Percentiles rank a stretch among this genome's conserved stretches.
Conservation (phyloP, 768 basidiomycete species). For the Boletus tomentosulus region DNA sequence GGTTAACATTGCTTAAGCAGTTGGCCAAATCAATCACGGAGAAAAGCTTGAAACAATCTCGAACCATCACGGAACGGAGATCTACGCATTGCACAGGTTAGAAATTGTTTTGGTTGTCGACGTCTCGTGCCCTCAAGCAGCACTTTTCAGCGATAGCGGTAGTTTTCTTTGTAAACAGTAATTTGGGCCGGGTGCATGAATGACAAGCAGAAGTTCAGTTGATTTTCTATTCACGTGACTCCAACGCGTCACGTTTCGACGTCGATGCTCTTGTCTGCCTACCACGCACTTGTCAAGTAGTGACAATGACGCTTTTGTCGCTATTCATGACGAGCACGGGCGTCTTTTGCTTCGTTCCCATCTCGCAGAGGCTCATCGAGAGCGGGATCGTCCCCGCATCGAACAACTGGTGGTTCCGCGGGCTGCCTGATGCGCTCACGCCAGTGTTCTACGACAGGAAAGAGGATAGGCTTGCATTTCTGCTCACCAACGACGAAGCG, state of each 20-base stretch:
- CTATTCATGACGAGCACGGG: constrained; percentile 22
- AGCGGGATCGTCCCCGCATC: constrained; percentile 18
- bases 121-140: too few relatives aligned
- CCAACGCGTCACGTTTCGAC: constrained; percentile 1
- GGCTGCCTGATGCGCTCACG: background rate
- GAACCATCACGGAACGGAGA: too few relatives aligned
- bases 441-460: background rate
- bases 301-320: constrained; percentile 20
- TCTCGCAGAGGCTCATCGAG: constrained; percentile 22
- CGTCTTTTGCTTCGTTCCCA: constrained; percentile 25
- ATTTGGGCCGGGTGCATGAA: too few relatives aligned
- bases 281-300: background rate
- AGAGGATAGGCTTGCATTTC: background rate
- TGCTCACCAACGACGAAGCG: background rate
- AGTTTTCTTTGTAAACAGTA: too few relatives aligned
- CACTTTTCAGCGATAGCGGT: too few relatives aligned
- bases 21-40: too few relatives aligned
- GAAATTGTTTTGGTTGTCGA: too few relatives aligned
- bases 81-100: too few relatives aligned
- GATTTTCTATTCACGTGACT: constrained; percentile 23
- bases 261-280: background rate
- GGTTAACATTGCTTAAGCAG: too few relatives aligned
- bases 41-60: too few relatives aligned
- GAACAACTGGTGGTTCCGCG: constrained; percentile 3
- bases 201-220: background rate